Base-by-base conservation (phyloP, 768 basidiomycete species). In the Amyloporia xantha region DNA sequence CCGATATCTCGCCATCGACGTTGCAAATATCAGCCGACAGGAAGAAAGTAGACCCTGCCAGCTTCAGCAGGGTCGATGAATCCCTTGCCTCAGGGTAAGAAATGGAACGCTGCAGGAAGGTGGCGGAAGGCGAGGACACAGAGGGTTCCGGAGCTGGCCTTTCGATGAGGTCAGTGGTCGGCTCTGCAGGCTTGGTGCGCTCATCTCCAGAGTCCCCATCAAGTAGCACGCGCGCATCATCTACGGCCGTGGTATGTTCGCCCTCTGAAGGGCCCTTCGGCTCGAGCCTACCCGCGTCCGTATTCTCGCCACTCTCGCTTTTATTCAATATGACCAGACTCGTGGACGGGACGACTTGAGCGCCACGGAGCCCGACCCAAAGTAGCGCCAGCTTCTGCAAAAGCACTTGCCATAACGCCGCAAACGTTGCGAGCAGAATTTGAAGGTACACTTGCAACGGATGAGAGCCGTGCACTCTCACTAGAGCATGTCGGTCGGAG, bases 351-450 rank as follows among this genome's bases (percentile, higher is more conserved):
- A 33, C 15, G 17, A 36, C 19, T n/a, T 45, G 30, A 12, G 15
- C 5, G 23, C 37, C 36, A 4, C 3, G n/a, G 24, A n/a, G 15
- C 15, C 26, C 36, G 3, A 21, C 12, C 46, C 35, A 39, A 13
- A 47, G 35, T 6, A 38, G 13, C 30, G 26, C 19, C n/a, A 37
- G 13, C 21, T 20, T 28, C 33, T 39, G 35, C 20, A 42, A 24
- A 26, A 49, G 12, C 27, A 49, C 33, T 13, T 20, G 41, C 48
- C 48, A 49, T 23, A 43, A 23, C 27, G 20, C 33, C 12, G 41
- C 21, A 30, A 49, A 36, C 28, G 43, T 43, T 5, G 41, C 26
- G n/a, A 49, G 21, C 28, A 49, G 19, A 5, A 21, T 37, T 4
- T 4, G 6, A 4, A 48, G n/a, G 17, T 23, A 46, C 15, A 17